Evolutionary conservation across 176 grass and related monocot species (phyloP), one percentile per base, ranked within the genome.

Genomic region (Ananas comosus): DNA sequence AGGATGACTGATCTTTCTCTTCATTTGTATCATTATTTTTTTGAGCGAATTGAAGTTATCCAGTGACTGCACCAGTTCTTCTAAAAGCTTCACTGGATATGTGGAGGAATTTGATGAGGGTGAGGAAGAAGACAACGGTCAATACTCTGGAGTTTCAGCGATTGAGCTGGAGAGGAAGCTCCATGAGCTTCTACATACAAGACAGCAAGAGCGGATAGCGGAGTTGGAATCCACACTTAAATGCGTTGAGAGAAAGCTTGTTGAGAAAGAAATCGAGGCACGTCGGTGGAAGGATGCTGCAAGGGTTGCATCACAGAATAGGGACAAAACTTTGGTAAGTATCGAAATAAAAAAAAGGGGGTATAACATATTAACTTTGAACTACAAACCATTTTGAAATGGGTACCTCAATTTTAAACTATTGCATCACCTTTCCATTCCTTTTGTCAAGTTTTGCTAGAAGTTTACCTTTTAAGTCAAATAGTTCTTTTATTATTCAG

Each of bases 231-330:
- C 14, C 27, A 65, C 72, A 68, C 72, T 87, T 64, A 49, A 77
- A 64, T 74, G 72, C 18, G 66, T 65, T 11, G 56, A 66, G 74
- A 48, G 48, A 53, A 91, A 52, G 71, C 24, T 80, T 47, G 21
- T 66, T 71, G 81, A 91, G 61, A 82, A 82, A 80, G 85, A 91
- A 71, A 81, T 82, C 65, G 79, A 87, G 76, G 72, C 68, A 71
- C 82, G 78, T 51, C 58, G 83, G 75, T 84, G 84, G 84, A 81
- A 78, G 79, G 84, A 91, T 68, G 75, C 79, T 2, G 74, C 66
- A 11, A 76, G 49, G 47, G 68, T 87, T 11, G 70, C 79, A 33
- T 67, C 82, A 73, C 74, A 65, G 24, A 76, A 17, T 10, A 2
- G 21, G n/a, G 56, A 61, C 17, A 13, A 61, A 61, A 61, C 16